Conservation (phyloP, 257 asterid species). For the Solanum commersonii region DNA sequence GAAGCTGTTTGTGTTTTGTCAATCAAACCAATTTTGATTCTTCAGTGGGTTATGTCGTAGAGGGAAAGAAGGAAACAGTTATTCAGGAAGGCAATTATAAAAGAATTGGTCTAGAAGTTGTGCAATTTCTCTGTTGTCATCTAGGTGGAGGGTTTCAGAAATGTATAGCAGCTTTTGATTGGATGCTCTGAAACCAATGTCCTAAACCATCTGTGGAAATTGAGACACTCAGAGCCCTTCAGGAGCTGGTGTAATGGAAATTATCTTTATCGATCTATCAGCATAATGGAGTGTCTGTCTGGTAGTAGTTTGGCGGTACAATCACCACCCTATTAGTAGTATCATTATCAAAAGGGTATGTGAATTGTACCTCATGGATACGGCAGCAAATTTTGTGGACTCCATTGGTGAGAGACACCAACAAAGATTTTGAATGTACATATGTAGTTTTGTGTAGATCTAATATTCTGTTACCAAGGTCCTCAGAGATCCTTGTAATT, state of each 20-base stretch:
- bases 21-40: background rate
- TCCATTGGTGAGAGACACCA: background rate
- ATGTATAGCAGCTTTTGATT: background rate
- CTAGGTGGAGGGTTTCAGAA: background rate
- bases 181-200: background rate
- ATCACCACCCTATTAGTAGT: background rate
- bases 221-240: background rate
- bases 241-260: background rate
- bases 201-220: background rate
- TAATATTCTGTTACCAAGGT: background rate
- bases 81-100: background rate
- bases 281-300: background rate
- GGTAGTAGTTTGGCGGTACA: background rate
- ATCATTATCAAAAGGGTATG: background rate
- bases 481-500: background rate
- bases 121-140: background rate
- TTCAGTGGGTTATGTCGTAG: background rate
- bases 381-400: constrained; percentile 8
- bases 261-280: background rate
- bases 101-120: background rate
- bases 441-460: constrained; percentile 2
- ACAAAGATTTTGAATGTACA: constrained; percentile 1
- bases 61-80: background rate
- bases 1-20: background rate
- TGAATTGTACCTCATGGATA: background rate